phyloP scores from a whole-genome alignment of 2,329 filamentous ascomycete species.

The Didymella lethalis region DNA sequence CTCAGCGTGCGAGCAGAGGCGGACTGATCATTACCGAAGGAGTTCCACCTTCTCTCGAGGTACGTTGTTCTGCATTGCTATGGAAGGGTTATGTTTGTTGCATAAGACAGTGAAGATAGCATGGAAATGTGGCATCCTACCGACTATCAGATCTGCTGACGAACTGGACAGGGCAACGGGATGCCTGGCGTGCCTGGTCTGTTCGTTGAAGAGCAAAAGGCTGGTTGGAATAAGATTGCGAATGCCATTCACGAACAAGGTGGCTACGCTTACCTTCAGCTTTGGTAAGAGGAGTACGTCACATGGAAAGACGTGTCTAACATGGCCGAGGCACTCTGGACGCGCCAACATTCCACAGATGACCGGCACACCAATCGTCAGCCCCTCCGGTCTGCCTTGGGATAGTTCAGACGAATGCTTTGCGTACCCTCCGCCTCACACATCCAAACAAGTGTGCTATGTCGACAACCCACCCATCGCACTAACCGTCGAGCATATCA shows the following conservation, averaged over 20 bases:
- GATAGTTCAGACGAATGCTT: constrained; percentile 53
- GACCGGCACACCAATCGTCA: constrained; percentile 51
- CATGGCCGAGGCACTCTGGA: constrained; percentile 50
- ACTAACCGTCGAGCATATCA: constrained; percentile 58
- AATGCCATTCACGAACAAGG: constrained; percentile 59
- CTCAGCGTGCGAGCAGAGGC: constrained; percentile 59
- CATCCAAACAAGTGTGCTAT: constrained; percentile 42
- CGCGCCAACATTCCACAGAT: constrained; percentile 52
- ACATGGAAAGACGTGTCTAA: neutral
- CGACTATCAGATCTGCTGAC: neutral
- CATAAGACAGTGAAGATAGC: no score
- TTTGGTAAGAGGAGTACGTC: constrained; percentile 37
- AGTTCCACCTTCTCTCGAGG: constrained; percentile 58
- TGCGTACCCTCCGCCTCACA: constrained; percentile 41
- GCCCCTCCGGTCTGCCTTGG: constrained; percentile 56
- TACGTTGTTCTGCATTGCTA: constrained; percentile 25
- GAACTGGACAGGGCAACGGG: constrained; percentile 43
- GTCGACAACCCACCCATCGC: constrained; percentile 40
- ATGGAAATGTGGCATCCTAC: neutral
- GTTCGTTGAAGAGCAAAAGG: constrained; percentile 49
- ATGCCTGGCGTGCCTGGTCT: constrained; percentile 41
- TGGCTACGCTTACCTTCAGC: constrained; percentile 54
- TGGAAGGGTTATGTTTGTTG: neutral
- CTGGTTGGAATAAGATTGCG: constrained; percentile 59
- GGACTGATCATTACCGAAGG: constrained; percentile 66